Evolutionary conservation across 2,329 filamentous ascomycete species (phyloP), one percentile per base, ranked within the genome.

Genomic region (Cordyceps cicadae): DNA sequence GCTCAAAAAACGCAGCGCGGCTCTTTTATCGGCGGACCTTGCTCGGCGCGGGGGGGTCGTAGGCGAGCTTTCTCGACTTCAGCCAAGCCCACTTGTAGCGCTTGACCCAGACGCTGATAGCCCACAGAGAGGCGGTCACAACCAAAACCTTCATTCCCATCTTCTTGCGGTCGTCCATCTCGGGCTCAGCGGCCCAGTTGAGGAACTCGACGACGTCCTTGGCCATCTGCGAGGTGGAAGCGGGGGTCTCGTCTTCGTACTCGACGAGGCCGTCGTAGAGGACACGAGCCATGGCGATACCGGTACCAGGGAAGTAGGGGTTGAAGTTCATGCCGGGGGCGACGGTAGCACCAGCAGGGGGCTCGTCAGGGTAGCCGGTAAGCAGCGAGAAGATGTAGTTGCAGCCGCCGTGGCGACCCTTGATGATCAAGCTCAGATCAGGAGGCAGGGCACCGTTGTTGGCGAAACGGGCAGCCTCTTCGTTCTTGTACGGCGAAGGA

Each of bases 121-220:
- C 91, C 73, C 91, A 89, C 65, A 99, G 81, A 64, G 87, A 85
- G 64, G 88, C 83, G 60, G 87, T 86, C 67, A 96, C 85, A 67
- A 89, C 86, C 69, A 99, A 76, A 59, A 96, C 90, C 87, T 99
- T 97, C 85, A 96, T 87, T 71, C 94, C 94, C 94, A 97, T 99
- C 82, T 92, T 94, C 89, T 99, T 99, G 74, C 94, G 89, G 75
- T 97, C 88, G 73, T 99, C 94, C 92, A 97, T 96, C 83, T 99
- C 94, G 54, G 94, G 94, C 82, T 99, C 94, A 62, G 94, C 92
- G 59, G 94, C 84, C 94, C 94, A 99, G 87, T 99, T 97, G 74
- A 99, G 84, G 82, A 99, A 99, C 80, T 99, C 94, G 63, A 89
- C 87, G 63, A 99, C 94, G 70, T 99, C 94, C 87, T 99, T 99